Evolutionary conservation across 495 filamentous ascomycete species (phyloP).

Genomic region (Podospora fimiseda): DNA sequence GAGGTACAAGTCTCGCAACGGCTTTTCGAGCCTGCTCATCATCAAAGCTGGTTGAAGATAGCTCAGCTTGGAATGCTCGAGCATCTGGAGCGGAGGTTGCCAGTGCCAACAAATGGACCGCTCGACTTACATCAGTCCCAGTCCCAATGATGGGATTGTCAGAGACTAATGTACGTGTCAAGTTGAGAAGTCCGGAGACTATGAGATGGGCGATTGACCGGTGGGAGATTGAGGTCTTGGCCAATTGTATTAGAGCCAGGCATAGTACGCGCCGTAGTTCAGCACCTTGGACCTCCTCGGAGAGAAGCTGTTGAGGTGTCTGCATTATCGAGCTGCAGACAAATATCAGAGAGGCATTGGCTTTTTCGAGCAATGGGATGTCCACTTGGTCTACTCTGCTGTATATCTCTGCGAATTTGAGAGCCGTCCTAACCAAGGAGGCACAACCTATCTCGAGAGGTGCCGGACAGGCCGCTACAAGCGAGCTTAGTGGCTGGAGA

Average conservation of each 20-base stretch:
- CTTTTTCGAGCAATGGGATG: conserved; percentile 26
- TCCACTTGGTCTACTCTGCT: conserved; percentile 12
- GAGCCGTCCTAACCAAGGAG: conserved; percentile 18
- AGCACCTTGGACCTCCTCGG: conserved; percentile 14
- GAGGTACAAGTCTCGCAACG: conserved; percentile 20
- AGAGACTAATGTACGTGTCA: conserved; percentile 19
- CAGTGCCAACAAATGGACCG: conserved; percentile 26
- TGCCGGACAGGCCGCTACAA: conserved; percentile 21
- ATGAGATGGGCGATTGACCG: conserved; percentile 27
- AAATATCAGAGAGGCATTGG: conserved; percentile 21
- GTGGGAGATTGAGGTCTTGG: conserved; percentile 23
- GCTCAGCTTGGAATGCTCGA: conserved; percentile 1
- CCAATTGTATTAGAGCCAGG: conserved; percentile 27
- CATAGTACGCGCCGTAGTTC: conserved; percentile 16
- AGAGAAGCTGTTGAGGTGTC: conserved; percentile 9
- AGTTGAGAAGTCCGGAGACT: conserved; percentile 28
- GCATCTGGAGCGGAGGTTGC: conserved; percentile 15
- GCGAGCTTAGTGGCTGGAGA: conserved; percentile 23
- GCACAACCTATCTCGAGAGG: conserved; percentile 20
- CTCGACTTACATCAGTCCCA: conserved; percentile 23
- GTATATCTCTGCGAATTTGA: conserved; percentile 21
- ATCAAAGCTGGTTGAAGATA: conserved; percentile 22
- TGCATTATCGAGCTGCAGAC: conserved; percentile 28
- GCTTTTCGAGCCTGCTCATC: conserved; percentile 22
- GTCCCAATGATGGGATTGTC: conserved; percentile 16